Evolutionary conservation across 2,329 filamentous ascomycete species (phyloP), one percentile per base, ranked within the genome.

Genomic region (Beauveria asiatica): DNA sequence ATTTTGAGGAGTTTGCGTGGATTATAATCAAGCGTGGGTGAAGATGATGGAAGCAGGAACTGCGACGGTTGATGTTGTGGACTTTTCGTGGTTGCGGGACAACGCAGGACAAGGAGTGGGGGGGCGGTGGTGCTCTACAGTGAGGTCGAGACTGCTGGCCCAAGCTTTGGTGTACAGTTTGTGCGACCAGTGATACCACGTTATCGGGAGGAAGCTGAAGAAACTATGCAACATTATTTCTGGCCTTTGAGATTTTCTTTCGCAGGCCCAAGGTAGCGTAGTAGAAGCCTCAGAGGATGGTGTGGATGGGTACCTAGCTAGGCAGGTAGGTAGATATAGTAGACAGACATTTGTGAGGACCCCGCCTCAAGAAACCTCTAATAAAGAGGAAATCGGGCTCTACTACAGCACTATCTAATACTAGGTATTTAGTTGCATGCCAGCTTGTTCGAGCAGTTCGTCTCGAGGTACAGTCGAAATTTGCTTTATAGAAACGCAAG

Each of bases 1-100:
- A 85, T 85, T 70, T 66, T 80, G 71, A 70, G 62, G 61, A 52
- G 39, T 48, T 46, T 42, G 59, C 57, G 61, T 50, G 33, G 57
- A 23, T 51, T 37, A 51, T 27, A 53, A 41, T 19, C 50, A 62
- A 61, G 66, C 62, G 61, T 48, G 37, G 60, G 61, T 57, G 61
- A 59, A 59, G 59, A 50, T 62, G 49, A 54, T 64, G 61, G 46
- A 52, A 41, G 53, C 49, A 57, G 46, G 45, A 51, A 41, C 41
- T 27, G 21, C 23, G 45, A 51, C 39, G 39, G 25, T 3, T 39
- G 39, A n/a, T 52, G 33, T 56, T 56, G 59, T 61, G 53, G 53
- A 61, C 59, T 61, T 61, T 61, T 61, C 33, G 52, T 53, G 46
- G 59, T 61, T 61, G 59, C 59, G 59, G 59, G 59, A 61, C 59